A percentile compares a stretch with the other conserved stretches of the same genome.
Conservation (phyloP, 441 rosid genomes). For the Gossypium schwendimanii region DNA sequence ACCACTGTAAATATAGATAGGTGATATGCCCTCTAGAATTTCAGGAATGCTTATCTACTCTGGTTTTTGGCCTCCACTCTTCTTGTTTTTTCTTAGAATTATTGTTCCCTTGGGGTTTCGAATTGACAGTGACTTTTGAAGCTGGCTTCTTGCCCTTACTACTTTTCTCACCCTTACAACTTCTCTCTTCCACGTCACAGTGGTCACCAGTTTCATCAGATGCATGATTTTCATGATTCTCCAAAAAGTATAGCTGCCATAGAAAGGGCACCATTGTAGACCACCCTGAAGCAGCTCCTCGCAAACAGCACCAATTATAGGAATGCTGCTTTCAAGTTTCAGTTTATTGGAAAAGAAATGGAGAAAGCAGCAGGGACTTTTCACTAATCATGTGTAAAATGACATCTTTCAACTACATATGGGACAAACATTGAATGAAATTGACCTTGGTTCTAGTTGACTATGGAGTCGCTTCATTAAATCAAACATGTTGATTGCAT, state of each 20-base stretch:
- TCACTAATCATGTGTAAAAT: neutral
- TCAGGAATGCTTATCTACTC: neutral
- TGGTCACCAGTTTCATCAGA: neutral
- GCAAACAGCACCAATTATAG: conserved; percentile 1
- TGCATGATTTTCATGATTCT: neutral
- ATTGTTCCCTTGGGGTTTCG: conserved; percentile 1
- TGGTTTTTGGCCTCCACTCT: neutral
- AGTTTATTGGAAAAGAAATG: conserved; percentile 5
- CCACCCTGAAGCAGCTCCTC: conserved; percentile 19
- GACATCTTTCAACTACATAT: neutral
- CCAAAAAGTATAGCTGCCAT: conserved; percentile 3
- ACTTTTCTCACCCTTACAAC: neutral
- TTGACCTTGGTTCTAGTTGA: conserved; percentile 22
- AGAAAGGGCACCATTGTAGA: conserved; percentile 13
- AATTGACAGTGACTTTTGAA: neutral
- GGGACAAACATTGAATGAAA: neutral
- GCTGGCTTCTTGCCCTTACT: neutral
- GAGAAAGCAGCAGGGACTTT: neutral
- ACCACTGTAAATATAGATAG: neutral
- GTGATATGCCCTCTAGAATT: conserved; percentile 13
- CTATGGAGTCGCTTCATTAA: conserved; percentile 19
- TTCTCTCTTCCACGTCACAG: neutral
- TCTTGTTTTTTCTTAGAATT: conserved; percentile 21
- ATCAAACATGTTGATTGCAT: conserved; percentile 17
- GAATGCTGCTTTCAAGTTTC: neutral